These are phyloP conservation scores for Stagonosporopsis tanaceti DNA, from an alignment of 2,329 filamentous ascomycete species.

Conservation along the genomic window DNA sequence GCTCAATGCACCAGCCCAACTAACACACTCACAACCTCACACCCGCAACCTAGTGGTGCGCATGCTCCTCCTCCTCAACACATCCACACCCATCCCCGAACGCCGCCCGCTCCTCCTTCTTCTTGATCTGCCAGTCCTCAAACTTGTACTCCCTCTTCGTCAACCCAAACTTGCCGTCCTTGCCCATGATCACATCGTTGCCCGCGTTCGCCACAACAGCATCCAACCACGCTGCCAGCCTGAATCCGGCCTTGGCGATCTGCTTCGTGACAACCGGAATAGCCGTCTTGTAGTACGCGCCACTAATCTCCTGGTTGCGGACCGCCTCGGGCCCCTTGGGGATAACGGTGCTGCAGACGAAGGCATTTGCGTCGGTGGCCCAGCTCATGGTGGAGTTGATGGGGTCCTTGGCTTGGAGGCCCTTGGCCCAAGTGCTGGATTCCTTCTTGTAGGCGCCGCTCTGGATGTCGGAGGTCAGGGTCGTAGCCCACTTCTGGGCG, in stretches of 20 bases:
- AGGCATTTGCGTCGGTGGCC: slow-evolving; percentile 54
- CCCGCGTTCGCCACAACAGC: slow-evolving; percentile 34
- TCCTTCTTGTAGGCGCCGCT: slow-evolving; percentile 49
- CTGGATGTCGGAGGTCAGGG: slow-evolving; percentile 49
- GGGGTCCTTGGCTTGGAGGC: slow-evolving; percentile 48
- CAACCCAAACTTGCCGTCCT: slow-evolving; percentile 16
- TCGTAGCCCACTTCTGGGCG: slow-evolving; percentile 50
- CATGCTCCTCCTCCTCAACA: slow-evolving; percentile 36
- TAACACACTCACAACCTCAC: no score
- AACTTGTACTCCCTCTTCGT: slow-evolving; percentile 27
- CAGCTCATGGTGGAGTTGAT: slow-evolving; percentile 51
- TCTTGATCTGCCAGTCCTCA: slow-evolving; percentile 41
- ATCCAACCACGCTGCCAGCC: slow-evolving; percentile 45
- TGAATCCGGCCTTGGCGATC: slow-evolving; percentile 53
- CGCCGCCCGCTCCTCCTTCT: slow-evolving; percentile 35
- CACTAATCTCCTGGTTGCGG: slow-evolving; percentile 48
- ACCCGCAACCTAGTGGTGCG: slow-evolving; percentile 30
- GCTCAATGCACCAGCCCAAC: neutral
- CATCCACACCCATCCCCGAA: slow-evolving; percentile 41
- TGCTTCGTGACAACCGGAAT: slow-evolving; percentile 53
- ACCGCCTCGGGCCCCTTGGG: slow-evolving; percentile 50
- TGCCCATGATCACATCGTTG: slow-evolving; percentile 20
- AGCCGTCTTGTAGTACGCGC: slow-evolving; percentile 46
- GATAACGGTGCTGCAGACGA: slow-evolving; percentile 54
- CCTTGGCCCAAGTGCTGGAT: slow-evolving; percentile 46